Evolutionary conservation across 2,329 filamentous ascomycete genomes (phyloP), one percentile per base, ranked within the genome.

Genomic region (Fusarium sp.): DNA sequence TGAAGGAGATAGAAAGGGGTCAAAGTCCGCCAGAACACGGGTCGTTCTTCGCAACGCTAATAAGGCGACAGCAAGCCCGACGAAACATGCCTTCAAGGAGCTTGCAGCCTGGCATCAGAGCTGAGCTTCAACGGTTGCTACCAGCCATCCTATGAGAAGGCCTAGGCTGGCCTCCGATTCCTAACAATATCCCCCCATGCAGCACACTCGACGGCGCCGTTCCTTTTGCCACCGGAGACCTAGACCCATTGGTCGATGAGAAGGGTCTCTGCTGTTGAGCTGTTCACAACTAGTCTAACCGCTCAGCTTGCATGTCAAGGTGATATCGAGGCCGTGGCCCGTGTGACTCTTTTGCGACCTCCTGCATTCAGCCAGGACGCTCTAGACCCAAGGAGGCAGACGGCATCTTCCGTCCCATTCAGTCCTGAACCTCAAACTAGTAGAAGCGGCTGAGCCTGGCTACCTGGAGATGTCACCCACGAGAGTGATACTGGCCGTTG

Each of bases 271-370:
- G n/a, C n/a, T n/a, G n/a, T n/a, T n/a, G n/a, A n/a, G 50, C 38
- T 46, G 32, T 38, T 38, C 15, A 46, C 9, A 15, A 13, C 48
- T 32, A n/a, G n/a, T n/a, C n/a, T n/a, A 44, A 37, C 59, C 43
- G 41, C 55, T 39, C 19, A 9, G 21, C 17, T 52, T 35, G 41
- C 41, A 25, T 14, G 39, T 32, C 31, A 15, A 19, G 37, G 19
- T 17, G 14, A 38, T 41, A 41, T 19, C 19, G 29, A 52, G 35
- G 47, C 37, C 31, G 19, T 46, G 42, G 42, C n/a, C n/a, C 38
- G 48, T 61, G 63, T 66, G 63, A 59, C 31, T 61, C 19, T 53
- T 57, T 29, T 19, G n/a, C n/a, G 41, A 33, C 35, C 51, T 65
- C 60, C 45, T 62, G 44, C 51, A 48, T 65, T 7, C 60, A 66